Conservation (phyloP, 148 eudicot species). For the Polygonum aviculare region DNA sequence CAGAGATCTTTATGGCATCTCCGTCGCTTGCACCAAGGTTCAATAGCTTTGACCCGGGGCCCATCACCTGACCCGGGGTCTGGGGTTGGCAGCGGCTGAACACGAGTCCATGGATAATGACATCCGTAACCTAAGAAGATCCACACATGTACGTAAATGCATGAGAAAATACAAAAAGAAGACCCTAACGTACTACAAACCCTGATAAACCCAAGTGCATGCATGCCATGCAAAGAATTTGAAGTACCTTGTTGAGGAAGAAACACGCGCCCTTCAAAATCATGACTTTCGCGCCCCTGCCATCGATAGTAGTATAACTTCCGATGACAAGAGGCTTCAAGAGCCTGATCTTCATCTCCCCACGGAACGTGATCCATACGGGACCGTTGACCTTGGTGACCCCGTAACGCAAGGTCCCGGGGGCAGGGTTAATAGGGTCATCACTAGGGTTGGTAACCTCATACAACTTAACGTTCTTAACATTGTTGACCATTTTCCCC, state of each 20-base stretch:
- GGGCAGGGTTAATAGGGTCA: slow-evolving; percentile 38
- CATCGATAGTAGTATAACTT: slow-evolving; percentile 56
- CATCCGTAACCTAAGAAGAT: slow-evolving; percentile 37
- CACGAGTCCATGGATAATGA: slow-evolving; percentile 69
- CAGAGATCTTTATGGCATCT: slow-evolving; percentile 54
- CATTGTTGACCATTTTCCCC: slow-evolving; percentile 53
- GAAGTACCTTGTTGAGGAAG: slow-evolving; percentile 37
- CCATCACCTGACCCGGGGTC: slow-evolving; percentile 41
- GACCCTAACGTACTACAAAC: not conserved
- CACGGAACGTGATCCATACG: slow-evolving; percentile 59
- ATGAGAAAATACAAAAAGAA: not conserved
- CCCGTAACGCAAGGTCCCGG: slow-evolving; percentile 62
- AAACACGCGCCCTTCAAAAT: slow-evolving; percentile 51
- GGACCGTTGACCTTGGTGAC: slow-evolving; percentile 41
- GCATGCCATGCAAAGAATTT: not conserved
- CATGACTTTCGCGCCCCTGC: slow-evolving; percentile 46
- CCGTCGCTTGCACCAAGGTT: slow-evolving; percentile 43
- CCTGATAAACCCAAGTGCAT: no score
- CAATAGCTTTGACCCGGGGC: slow-evolving; percentile 29
- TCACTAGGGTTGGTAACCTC: slow-evolving; percentile 59
- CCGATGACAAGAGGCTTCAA: slow-evolving; percentile 47
- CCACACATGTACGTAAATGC: not conserved
- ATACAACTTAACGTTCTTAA: slow-evolving; percentile 26
- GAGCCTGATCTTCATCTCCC: slow-evolving; percentile 57
- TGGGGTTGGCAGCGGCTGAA: slow-evolving; percentile 55